Conservation (phyloP, 371 early-diverging fungal species). For the Cokeromyces recurvatus region DNA sequence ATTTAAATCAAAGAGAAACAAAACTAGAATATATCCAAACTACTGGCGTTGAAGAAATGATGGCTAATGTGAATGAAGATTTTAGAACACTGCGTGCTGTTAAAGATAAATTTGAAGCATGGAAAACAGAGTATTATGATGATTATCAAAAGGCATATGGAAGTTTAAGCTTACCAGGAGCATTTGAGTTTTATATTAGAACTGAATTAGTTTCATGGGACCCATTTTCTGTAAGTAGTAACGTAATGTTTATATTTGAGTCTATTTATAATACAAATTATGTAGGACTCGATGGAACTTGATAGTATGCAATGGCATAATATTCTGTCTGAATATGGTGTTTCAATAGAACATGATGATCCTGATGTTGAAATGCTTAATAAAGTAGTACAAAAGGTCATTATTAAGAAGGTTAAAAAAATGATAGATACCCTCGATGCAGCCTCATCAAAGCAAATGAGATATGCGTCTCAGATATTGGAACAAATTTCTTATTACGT, state of each 20-base stretch:
- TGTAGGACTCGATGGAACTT: slow-evolving; percentile 35
- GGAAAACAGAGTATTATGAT: slow-evolving; percentile 56
- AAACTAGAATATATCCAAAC: slow-evolving; percentile 27
- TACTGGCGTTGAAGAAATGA: slow-evolving; percentile 16
- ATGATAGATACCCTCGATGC: slow-evolving; percentile 31
- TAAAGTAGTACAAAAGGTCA: slow-evolving; percentile 49
- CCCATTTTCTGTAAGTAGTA: slow-evolving; percentile 41
- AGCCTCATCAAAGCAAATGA: slow-evolving; percentile 32
- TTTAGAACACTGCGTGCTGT: slow-evolving; percentile 49
- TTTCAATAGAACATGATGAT: slow-evolving; percentile 43
- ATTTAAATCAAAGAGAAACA: slow-evolving; percentile 20
- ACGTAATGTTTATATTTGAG: neutral
- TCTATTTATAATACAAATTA: no score
- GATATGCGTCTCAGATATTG: slow-evolving; percentile 25
- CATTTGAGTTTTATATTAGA: slow-evolving; percentile 67
- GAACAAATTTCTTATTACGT: slow-evolving; percentile 47
- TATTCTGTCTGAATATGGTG: slow-evolving; percentile 42
- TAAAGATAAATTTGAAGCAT: slow-evolving; percentile 58
- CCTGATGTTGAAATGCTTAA: slow-evolving; percentile 52
- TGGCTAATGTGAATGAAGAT: slow-evolving; percentile 53
- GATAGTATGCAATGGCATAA: slow-evolving; percentile 56
- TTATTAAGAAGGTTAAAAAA: slow-evolving; percentile 30
- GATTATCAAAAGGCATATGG: slow-evolving; percentile 73
- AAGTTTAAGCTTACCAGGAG: slow-evolving; percentile 60
- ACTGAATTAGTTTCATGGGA: slow-evolving; percentile 61